Conservation (phyloP, 2,329 filamentous ascomycete species). For the Thermothelomyces thermophilus region DNA sequence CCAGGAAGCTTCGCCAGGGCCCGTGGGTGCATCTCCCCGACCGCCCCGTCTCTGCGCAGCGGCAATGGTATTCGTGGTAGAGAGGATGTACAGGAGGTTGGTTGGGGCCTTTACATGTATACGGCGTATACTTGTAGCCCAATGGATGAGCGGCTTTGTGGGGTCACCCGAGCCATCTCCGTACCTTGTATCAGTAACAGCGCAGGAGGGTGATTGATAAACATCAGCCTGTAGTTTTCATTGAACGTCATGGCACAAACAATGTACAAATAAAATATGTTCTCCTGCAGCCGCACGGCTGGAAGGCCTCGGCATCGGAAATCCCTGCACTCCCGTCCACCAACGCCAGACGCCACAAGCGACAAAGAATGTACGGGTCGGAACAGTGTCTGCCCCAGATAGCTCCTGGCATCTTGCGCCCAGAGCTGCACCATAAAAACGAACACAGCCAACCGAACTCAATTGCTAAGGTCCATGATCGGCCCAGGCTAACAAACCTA, state of each 20-base stretch:
- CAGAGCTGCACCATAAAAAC: no score
- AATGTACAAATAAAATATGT: slow-evolving; percentile 18
- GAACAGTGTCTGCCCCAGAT: no score
- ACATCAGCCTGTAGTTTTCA: not conserved
- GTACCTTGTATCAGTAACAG: slow-evolving; percentile 14
- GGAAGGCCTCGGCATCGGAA: not conserved
- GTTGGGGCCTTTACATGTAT: no score
- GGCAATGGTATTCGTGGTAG: slow-evolving; percentile 90
- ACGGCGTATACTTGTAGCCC: no score
- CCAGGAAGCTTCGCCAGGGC: slow-evolving; percentile 66
- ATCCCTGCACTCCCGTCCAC: not conserved
- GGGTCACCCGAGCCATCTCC: no score
- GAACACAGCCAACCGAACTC: not conserved
- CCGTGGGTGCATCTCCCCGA: slow-evolving; percentile 87
- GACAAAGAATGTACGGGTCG: no score
- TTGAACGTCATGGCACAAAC: slow-evolving; percentile 3
- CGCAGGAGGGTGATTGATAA: not conserved
- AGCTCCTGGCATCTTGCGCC: no score
- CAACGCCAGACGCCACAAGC: slow-evolving; percentile 10
- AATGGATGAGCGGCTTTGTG: no score
- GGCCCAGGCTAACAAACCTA: not conserved
- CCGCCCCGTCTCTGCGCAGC: slow-evolving; percentile 73
- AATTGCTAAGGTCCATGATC: not conserved
- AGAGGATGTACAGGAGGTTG: not conserved
- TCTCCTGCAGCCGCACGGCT: not conserved